Evolutionary conservation across 129 eudicot species (phyloP), one percentile per base, ranked within the genome.

Genomic region (Artemisia annua): DNA sequence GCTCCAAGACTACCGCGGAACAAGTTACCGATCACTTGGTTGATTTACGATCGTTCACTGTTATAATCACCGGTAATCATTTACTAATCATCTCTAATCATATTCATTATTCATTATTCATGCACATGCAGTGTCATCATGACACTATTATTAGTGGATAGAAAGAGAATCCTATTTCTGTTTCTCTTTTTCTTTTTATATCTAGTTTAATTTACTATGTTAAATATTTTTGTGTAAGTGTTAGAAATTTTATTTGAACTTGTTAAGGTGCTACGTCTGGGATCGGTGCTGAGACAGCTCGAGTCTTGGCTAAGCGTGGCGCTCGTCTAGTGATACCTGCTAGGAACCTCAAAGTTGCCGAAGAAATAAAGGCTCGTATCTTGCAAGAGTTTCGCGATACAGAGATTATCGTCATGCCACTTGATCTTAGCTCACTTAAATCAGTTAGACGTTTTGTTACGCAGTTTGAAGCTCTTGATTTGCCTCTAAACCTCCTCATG

Each of bases 281-380:
- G 22, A 95, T 95, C 22, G 99, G 99, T 14, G 97, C 96, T 0
- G 99, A 95, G 77, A 95, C 99, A 76, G 99, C 99, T 18, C 82
- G 96, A 61, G 97, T 91, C 16, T 67, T 95, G 79, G 99, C 99
- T 7, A 87, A 83, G 79, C 86, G 96, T 7, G 97, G 99, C 1
- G 95, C 87, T 17, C 83, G 90, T 79, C 86, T 95, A 1, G 88
- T 95, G 7, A 62, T 95, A 18, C 99, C 99, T 19, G 99, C 91
- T 70, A 85, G 99, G 80, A 83, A 72, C 76, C 73, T 72, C 46
- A 95, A 91, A 79, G 91, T 87, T 0, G 99, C 97, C 11, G 91
- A 85, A 82, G 95, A 90, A 0, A 79, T 82, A 0, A 88, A 80
- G 79, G 77, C 82, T 57, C 91, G 94, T 1, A 91, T 95, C 54